Conservation (phyloP, 202 grass and related monocot species). For the Zizania palustris region DNA sequence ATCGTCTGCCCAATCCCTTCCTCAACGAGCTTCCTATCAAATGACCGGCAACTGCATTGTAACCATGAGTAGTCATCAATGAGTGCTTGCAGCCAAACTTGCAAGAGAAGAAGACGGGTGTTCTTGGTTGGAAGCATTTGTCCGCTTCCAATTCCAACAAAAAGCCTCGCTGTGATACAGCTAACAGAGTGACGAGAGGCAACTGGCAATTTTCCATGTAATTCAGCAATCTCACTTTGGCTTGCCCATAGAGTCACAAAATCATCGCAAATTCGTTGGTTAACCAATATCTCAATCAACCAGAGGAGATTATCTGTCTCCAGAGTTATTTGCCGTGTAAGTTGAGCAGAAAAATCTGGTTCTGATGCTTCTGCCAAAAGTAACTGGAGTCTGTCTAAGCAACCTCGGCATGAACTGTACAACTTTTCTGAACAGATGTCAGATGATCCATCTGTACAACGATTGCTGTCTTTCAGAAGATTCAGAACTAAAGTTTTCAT, state of each 20-base stretch:
- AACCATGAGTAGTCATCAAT: constrained; percentile 95
- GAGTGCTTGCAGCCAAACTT: constrained; percentile 76
- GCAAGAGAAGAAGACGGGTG: constrained; percentile 58
- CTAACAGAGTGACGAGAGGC: constrained; percentile 66
- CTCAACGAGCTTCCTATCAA: constrained; percentile 82
- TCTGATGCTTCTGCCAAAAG: constrained; percentile 64
- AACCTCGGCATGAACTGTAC: constrained; percentile 61
- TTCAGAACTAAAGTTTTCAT: constrained; percentile 89
- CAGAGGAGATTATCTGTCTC: constrained; percentile 86
- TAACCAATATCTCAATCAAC: constrained; percentile 72
- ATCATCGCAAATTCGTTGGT: constrained; percentile 59
- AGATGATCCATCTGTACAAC: constrained; percentile 46
- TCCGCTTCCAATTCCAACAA: constrained; percentile 81
- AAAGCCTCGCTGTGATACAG: constrained; percentile 71
- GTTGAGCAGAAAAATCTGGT: constrained; percentile 40
- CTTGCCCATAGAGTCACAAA: constrained; percentile 65
- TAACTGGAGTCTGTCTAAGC: constrained; percentile 57
- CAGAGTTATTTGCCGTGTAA: constrained; percentile 62
- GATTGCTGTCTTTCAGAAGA: constrained; percentile 72
- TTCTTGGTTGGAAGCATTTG: constrained; percentile 79
- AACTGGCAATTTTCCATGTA: constrained; percentile 54
- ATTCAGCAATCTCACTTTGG: constrained; percentile 59
- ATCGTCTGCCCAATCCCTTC: constrained; percentile 88
- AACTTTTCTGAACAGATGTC: constrained; percentile 62
- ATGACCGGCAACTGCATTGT: constrained; percentile 66